phyloP scores from a whole-genome alignment of 441 rosid species.

The Euphorbia celastroides region DNA sequence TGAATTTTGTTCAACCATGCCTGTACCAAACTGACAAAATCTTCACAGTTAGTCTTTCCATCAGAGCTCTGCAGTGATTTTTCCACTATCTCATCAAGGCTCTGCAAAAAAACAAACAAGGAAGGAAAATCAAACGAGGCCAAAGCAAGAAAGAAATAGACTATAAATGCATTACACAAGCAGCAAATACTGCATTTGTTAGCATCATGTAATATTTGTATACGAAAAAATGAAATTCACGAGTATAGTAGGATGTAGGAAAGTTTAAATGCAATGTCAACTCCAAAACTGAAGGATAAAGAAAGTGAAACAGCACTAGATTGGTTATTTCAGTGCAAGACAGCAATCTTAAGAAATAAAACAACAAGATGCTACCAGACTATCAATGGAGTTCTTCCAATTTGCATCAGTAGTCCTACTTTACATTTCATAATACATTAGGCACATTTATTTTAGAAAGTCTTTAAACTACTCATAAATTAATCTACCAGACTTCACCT shows the following conservation, averaged over 20 bases:
- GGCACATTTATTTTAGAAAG: background rate
- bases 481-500: background rate
- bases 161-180: background rate
- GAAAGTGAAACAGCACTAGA: background rate
- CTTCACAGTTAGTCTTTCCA: constrained; percentile 64
- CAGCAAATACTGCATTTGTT: background rate
- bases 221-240: background rate
- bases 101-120: constrained; percentile 41
- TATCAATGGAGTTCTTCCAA: background rate
- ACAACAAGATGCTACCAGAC: background rate
- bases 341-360: background rate
- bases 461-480: background rate
- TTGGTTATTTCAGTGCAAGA: background rate
- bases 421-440: background rate
- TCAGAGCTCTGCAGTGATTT: constrained; percentile 52
- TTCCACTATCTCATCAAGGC: constrained; percentile 72
- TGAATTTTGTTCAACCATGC: constrained; percentile 71
- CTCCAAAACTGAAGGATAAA: background rate
- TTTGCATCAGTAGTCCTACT: background rate
- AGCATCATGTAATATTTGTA: background rate
- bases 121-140: constrained; percentile 6
- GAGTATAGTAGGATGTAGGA: background rate
- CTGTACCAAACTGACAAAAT: constrained; percentile 71
- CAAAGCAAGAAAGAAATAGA: constrained; percentile 10
- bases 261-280: constrained; percentile 1